Base-by-base conservation (phyloP, 2,329 filamentous ascomycete species). In the Exophiala sp. region DNA sequence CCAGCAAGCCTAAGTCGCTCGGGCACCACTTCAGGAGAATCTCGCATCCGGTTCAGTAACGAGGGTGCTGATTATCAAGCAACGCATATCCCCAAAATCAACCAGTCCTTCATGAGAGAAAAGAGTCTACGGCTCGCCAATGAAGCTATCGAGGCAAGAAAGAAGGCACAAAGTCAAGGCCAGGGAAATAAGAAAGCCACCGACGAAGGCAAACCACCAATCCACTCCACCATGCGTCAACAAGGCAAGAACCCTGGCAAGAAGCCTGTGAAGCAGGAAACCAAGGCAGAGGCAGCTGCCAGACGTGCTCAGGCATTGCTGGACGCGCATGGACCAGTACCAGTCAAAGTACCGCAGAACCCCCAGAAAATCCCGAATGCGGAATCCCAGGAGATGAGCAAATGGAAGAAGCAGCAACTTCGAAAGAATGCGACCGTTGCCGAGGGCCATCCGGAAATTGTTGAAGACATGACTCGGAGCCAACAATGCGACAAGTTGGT, bases 401-500 rank as follows among this genome's bases (percentile, higher is more conserved):
- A 46, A n/a, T 46, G 44, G 42, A 56, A 55, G 39, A 46, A 41
- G 22, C 22, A 46, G 16, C 52, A 52, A 18, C 43, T 58, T 2
- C 46, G 39, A 21, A 50, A 52, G 35, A 47, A 57, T 23, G 40
- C 50, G 9, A 18, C 18, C 6, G 38, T 58, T 22, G 54, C 57
- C 5, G 24, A 50, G 6, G 39, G 30, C 13, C 50, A 58, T 43
- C 19, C 37, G 7, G 37, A 52, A 6, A 42, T 45, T 30, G 23
- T 57, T 7, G 44, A 45, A 23, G 30, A 38, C 18, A 42, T 34
- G 10, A 16, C 24, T 19, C 49, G 51, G 35, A 37, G 47, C 2
- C 23, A 44, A 19, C 23, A 58, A 14, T 50, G 63, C 10, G 57
- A 58, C 16, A 55, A 59, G 6, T 50, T 72, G 1, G 64, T 66